Percentiles rank a stretch among this genome's conserved stretches.
Evolutionary conservation across 2,329 filamentous ascomycete genomes (phyloP).

Genomic region (Aspergillus sp.): DNA sequence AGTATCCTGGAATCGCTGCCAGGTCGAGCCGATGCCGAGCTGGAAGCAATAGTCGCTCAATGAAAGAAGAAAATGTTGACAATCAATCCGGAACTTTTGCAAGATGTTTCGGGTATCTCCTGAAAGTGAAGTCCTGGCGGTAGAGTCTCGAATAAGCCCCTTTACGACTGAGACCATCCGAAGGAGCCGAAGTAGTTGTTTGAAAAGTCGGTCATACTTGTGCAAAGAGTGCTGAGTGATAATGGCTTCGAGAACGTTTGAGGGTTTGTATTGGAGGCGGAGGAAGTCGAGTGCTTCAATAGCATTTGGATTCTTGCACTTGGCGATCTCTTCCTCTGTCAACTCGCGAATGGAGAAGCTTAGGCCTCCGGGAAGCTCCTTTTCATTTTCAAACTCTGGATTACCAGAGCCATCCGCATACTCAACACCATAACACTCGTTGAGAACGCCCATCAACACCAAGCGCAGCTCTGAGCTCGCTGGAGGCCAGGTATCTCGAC

Average conservation of each 20-base stretch:
- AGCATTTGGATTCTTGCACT: constrained; percentile 79
- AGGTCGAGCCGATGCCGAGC: constrained; percentile 72
- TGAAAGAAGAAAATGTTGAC: constrained; percentile 76
- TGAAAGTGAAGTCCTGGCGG: constrained; percentile 36
- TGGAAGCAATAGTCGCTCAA: constrained; percentile 81
- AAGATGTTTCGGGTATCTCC: constrained; percentile 45
- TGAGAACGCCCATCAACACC: constrained; percentile 81
- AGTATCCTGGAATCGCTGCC: constrained; percentile 70
- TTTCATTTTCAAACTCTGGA: constrained; percentile 29
- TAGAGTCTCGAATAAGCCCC: constrained; percentile 65
- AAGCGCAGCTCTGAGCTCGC: constrained; percentile 91
- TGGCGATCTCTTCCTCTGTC: constrained; percentile 75
- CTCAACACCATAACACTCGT: constrained; percentile 67
- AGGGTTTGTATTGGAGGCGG: constrained; percentile 80
- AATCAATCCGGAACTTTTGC: constrained; percentile 73
- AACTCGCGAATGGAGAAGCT: constrained; percentile 87
- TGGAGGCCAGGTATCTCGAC: constrained; percentile 85
- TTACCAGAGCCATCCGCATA: constrained; percentile 26
- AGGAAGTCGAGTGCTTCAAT: constrained; percentile 94
- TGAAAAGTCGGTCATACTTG: constrained; percentile 87
- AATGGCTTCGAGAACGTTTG: constrained; percentile 70
- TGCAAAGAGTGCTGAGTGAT: constrained; percentile 72
- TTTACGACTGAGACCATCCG: constrained; percentile 79
- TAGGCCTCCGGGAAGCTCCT: constrained; percentile 67
- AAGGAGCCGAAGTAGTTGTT: constrained; percentile 73